Evolutionary conservation across 2,329 filamentous ascomycete genomes (phyloP), one percentile per base, ranked within the genome.

Genomic region (Colletotrichum melonis): DNA sequence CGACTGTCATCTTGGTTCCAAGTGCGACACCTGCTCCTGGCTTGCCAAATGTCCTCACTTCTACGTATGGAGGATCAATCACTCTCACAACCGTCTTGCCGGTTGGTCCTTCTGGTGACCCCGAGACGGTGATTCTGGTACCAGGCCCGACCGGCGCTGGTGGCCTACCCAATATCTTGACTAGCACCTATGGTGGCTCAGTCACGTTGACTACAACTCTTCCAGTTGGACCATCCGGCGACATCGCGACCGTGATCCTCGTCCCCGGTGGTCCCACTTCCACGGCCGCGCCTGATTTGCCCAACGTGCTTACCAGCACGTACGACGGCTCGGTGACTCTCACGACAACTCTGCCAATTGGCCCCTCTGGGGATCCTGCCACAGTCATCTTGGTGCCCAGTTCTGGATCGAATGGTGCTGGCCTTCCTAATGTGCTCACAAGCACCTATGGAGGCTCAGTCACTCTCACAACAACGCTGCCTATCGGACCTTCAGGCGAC

Each of bases 161-260:
- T 24, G 55, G 55, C 1, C 64, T 67, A 3, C 54, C 64, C 22
- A 59, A 58, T 11, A 19, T 67, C 12, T n/a, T 64, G 6, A 69
- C 60, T 6, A 69, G 67, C 38, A 69, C 67, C 3, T 69, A 69
- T 28, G 67, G 54, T 16, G 59, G 67, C 14, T 69, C 67, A 6
- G 30, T 69, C 26, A 64, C 60, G 1, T 30, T 49, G 16, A 69
- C 67, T 3, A 46, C 67, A 1, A 65, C 60, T 0, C 12, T 69
- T n/a, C 26, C 38, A 28, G 26, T n/a, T 5, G 63, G 63, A 8
- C 24, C 63, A 8, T 55, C 54, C 4, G 63, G 63, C 24, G 54
- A 49, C 5, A 32, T 35, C n/a, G 55, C 5, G 1, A 70, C 67
- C 1, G 28, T 56, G 3, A 22, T 70, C 2, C 56, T 65, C 14